phyloP scores from a whole-genome alignment of 2,329 filamentous ascomycete species.

The Xylaria multiplex region DNA sequence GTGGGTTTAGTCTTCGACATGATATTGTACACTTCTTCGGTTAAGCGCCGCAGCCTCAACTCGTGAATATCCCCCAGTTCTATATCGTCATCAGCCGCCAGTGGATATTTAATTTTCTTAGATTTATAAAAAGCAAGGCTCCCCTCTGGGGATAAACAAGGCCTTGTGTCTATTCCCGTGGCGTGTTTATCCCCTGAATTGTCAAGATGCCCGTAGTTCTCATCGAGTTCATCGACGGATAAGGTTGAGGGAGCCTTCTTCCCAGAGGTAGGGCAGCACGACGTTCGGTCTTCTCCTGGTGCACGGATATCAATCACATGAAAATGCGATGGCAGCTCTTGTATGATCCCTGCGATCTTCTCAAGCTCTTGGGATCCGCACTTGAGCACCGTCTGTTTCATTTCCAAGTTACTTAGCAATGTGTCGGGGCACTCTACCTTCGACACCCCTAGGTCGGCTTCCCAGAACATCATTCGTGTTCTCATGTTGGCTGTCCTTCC shows the following conservation, averaged over 20 bases:
- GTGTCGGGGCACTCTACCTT: neutral
- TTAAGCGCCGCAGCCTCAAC: slow-evolving; percentile 46
- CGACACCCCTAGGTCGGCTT: neutral
- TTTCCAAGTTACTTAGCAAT: slow-evolving; percentile 6
- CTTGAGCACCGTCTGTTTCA: slow-evolving; percentile 19
- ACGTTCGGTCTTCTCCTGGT: neutral
- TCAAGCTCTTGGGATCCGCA: slow-evolving; percentile 17
- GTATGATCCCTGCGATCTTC: slow-evolving; percentile 1
- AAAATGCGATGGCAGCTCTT: slow-evolving; percentile 14
- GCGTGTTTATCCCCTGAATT: slow-evolving; percentile 48
- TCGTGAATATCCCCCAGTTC: slow-evolving; percentile 46
- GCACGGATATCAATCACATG: slow-evolving; percentile 18
- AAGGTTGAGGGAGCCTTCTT: slow-evolving; percentile 44
- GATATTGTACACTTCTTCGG: slow-evolving; percentile 45
- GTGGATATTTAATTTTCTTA: slow-evolving; percentile 28
- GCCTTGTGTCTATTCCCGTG: slow-evolving; percentile 48
- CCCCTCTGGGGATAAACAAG: slow-evolving; percentile 47
- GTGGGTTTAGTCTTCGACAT: slow-evolving; percentile 42
- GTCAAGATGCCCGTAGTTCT: slow-evolving; percentile 48
- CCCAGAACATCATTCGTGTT: slow-evolving; percentile 20
- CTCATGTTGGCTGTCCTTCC: slow-evolving; percentile 16
- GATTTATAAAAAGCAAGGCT: slow-evolving; percentile 22
- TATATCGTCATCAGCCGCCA: slow-evolving; percentile 39
- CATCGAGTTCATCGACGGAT: slow-evolving; percentile 49
- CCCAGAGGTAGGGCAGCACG: slow-evolving; percentile 47